Percentiles rank a stretch among this genome's conserved stretches.
Evolutionary conservation across 306 rosid genomes (phyloP).

Genomic region (Quercus suber): DNA sequence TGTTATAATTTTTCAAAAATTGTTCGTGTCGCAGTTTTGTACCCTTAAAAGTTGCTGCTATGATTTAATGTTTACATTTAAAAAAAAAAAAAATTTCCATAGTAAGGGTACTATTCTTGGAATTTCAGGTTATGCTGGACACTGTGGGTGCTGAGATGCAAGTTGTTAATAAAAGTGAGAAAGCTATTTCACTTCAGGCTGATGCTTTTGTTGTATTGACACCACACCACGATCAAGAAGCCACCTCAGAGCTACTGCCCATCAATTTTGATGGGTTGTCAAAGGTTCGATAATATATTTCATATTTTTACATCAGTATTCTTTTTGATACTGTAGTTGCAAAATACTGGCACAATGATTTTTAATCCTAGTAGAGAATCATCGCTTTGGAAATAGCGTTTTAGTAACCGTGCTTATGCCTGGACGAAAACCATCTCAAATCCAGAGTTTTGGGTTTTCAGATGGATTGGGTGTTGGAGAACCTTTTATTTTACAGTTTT

Average conservation of each 20-base stretch:
- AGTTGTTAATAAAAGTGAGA: constrained; percentile 65
- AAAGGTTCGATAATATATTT: constrained; percentile 44
- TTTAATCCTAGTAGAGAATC: too few relatives aligned
- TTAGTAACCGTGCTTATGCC: too few relatives aligned
- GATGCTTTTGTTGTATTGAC: constrained; percentile 67
- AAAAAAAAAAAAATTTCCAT: constrained; percentile 2
- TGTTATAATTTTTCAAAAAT: neutral
- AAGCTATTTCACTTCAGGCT: constrained; percentile 51
- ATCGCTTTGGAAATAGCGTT: too few relatives aligned
- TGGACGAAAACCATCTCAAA: too few relatives aligned
- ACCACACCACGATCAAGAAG: constrained; percentile 68
- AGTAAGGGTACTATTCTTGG: constrained; percentile 9
- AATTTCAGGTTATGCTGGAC: constrained; percentile 76
- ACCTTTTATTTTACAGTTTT: too few relatives aligned
- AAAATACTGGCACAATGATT: too few relatives aligned
- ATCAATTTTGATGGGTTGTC: constrained; percentile 84
- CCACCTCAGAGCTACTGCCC: constrained; percentile 76
- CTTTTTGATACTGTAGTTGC: too few relatives aligned
- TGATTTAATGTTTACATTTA: neutral
- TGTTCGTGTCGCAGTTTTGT: neutral
- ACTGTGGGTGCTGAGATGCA: constrained; percentile 88
- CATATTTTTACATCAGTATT: too few relatives aligned
- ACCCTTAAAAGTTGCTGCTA: neutral
- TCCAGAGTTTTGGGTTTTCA: too few relatives aligned
- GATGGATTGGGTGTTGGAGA: too few relatives aligned